Base-by-base conservation (phyloP, 495 filamentous ascomycete species). In the Acidomyces sp. region DNA sequence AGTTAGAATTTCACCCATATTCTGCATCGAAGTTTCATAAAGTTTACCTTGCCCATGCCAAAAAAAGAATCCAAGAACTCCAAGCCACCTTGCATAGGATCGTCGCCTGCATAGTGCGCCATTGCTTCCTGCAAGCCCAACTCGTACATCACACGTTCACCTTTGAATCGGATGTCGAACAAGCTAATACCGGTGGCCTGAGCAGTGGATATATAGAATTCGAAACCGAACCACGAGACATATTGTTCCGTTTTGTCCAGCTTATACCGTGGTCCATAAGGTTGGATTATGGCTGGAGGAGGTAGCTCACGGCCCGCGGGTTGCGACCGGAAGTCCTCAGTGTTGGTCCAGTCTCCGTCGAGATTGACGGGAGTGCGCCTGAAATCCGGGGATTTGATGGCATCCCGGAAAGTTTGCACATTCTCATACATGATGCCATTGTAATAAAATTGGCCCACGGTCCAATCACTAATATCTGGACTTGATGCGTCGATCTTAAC, bases 61-160 rank as follows among this genome's bases (percentile, higher is more conserved):
- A 65, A 70, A 43, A 58, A 64, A 13, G 43, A 59, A 44, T 72
- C 67, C 19, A 68, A 43, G 39, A 64, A 70, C 21, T 50, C 47
- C 5, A 50, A 22, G 1, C 47, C 47, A 25, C 47, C 47, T 36
- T 53, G 50, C 35, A 63, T 56, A 9, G 69, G 69, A 40, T 72
- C 66, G 45, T 61, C 63, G 9, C 65, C 65, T 6, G 67, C 69
- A 46, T 72, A 74, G 48, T 72, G 69, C 2, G 70, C 62, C 32
- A 74, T 48, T 3, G 69, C 71, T 52, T 75, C 69, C 52, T 74
- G 68, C 0, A 74, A 50, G 6, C 65, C 62, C 24, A 74, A 58
- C 50, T 74, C 69, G 53, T 75, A 73, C 28, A 75, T 57, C 21
- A 74, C 60, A 10, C 68, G 54, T 34, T 71, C 57, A 13, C 67